Conservation (phyloP, 768 basidiomycete species). For the Lentinula sp. region DNA sequence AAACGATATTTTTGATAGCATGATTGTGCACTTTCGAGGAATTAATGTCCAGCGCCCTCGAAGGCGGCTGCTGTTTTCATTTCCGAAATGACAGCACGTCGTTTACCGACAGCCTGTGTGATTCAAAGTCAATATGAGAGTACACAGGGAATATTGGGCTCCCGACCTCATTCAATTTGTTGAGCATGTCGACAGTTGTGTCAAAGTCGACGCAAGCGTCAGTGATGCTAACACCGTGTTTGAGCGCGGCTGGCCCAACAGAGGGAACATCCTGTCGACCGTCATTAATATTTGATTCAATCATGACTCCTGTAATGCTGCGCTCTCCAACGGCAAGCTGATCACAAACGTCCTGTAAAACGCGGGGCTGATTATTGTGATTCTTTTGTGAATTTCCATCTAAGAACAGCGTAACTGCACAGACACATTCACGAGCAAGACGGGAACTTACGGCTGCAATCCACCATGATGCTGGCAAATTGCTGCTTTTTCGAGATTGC, state of each 20-base stretch:
- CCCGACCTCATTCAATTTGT: constrained; percentile 54
- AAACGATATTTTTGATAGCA: too few relatives aligned
- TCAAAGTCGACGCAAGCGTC: constrained; percentile 92
- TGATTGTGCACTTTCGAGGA: background rate
- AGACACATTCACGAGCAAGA: constrained; percentile 4
- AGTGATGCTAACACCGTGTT: constrained; percentile 82
- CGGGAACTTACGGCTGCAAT: constrained; percentile 64
- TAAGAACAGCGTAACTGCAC: constrained; percentile 16
- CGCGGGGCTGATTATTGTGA: constrained; percentile 86
- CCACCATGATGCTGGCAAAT: constrained; percentile 78
- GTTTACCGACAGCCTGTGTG: constrained; percentile 33
- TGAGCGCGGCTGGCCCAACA: constrained; percentile 60
- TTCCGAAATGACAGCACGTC: constrained; percentile 36
- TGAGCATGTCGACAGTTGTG: constrained; percentile 69
- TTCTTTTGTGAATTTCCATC: constrained; percentile 97
- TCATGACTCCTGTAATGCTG: constrained; percentile 91
- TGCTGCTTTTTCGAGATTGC: constrained; percentile 59
- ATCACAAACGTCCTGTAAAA: constrained; percentile 60
- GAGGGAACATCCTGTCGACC: constrained; percentile 87
- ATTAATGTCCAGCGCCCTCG: background rate
- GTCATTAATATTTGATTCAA: constrained; percentile 90
- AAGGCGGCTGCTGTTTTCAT: constrained; percentile 24
- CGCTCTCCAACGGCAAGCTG: constrained; percentile 70
- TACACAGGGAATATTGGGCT: background rate
- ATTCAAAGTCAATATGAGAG: background rate